A percentile compares a stretch with the other conserved stretches of the same genome.
phyloP scores from a whole-genome alignment of 208 protist species.

The Trypanosoma congolense region DNA sequence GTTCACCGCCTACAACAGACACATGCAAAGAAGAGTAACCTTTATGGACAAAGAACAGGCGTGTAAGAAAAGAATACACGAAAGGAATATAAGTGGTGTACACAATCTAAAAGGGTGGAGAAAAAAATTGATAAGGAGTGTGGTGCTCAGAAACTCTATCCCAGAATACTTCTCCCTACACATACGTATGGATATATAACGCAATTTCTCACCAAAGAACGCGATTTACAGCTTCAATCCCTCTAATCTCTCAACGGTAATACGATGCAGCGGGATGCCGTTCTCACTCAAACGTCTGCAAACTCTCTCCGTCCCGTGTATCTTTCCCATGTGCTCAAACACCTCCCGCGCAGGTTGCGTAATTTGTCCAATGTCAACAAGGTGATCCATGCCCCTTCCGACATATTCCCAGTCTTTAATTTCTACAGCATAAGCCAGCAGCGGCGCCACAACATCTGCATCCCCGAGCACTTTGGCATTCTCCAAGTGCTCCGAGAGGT shows the following conservation, averaged over 20 bases:
- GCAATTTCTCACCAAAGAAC: background rate
- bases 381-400: constrained; percentile 65
- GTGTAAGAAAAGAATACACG: too few relatives aligned
- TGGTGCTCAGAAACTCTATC: too few relatives aligned
- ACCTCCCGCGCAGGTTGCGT: constrained; percentile 52
- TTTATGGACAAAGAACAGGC: too few relatives aligned
- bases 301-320: constrained; percentile 60
- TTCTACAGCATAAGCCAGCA: constrained; percentile 72
- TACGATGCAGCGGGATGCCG: constrained; percentile 44
- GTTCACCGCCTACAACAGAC: too few relatives aligned
- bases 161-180: background rate
- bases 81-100: too few relatives aligned
- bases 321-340: constrained; percentile 65
- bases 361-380: constrained; percentile 85
- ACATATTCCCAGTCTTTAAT: constrained; percentile 76
- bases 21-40: too few relatives aligned
- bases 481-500: constrained; percentile 81
- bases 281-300: constrained; percentile 54
- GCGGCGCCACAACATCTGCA: constrained; percentile 77
- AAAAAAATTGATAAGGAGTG: too few relatives aligned
- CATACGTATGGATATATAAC: background rate
- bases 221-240: constrained; percentile 52
- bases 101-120: too few relatives aligned
- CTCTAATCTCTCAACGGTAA: constrained; percentile 79
- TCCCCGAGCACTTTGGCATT: constrained; percentile 81